Conservation (phyloP, 129 eudicot species). For the Smallanthus sonchifolius region DNA sequence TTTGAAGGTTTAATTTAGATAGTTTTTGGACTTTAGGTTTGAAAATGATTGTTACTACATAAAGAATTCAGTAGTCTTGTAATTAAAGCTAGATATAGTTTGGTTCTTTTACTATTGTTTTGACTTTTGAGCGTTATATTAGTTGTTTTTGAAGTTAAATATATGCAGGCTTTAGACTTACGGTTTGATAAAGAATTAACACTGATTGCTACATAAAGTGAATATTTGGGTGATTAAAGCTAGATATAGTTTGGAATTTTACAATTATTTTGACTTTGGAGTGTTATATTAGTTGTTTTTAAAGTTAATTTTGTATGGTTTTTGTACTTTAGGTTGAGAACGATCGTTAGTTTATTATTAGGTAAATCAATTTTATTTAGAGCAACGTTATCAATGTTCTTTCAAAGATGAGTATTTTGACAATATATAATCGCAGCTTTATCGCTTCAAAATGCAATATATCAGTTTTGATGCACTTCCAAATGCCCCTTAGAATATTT, state of each 20-base stretch:
- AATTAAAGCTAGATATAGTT: not conserved
- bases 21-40: not conserved
- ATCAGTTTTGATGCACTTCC: not conserved
- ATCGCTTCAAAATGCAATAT: not conserved
- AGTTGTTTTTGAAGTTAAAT: not conserved
- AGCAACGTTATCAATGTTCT: conserved; percentile 1
- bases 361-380: not conserved
- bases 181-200: not conserved
- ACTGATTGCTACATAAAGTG: not conserved
- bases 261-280: not conserved
- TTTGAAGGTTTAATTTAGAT: not conserved
- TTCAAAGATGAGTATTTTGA: not conserved
- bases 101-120: not conserved
- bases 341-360: not conserved
- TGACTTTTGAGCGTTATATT: not conserved
- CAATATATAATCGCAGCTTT: not conserved
- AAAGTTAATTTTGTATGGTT: not conserved
- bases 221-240: not conserved
- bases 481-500: not conserved
- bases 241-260: not conserved
- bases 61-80: not conserved
- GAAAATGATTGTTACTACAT: not conserved
- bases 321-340: not conserved
- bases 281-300: not conserved
- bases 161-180: not conserved